A percentile compares a stretch with the other conserved stretches of the same genome.
Evolutionary conservation across 75 land plant species (phyloP).

Genomic region (Cunninghamia lanceolata): DNA sequence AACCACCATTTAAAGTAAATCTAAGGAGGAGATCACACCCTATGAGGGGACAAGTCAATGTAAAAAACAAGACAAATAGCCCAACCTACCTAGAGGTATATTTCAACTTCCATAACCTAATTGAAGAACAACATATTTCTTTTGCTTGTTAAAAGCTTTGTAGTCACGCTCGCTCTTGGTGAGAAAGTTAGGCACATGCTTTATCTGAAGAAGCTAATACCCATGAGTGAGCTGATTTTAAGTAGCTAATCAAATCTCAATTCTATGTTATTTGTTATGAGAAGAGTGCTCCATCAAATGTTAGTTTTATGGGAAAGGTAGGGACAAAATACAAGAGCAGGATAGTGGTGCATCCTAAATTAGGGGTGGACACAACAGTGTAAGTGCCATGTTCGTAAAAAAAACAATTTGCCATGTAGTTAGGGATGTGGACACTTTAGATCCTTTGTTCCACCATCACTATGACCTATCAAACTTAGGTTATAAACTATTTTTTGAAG

Average conservation of each 20-base stretch:
- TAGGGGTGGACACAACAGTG: too few species aligned
- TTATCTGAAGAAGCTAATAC: not conserved
- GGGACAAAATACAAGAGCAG: not conserved
- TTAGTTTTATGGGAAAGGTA: not conserved
- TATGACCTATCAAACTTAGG: too few species aligned
- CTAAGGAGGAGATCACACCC: not conserved
- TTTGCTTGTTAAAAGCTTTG: not conserved
- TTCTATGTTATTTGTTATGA: not conserved
- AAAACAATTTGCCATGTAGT: too few species aligned
- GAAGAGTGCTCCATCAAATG: too few species aligned
- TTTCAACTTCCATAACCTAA: not conserved
- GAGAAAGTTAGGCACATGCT: not conserved
- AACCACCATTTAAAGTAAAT: not conserved
- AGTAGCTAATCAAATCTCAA: not conserved
- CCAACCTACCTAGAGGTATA: not conserved
- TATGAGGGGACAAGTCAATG: not conserved
- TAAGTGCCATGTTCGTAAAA: too few species aligned
- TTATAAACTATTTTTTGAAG: too few species aligned
- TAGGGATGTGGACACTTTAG: too few species aligned
- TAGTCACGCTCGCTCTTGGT: not conserved
- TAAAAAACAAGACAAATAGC: not conserved
- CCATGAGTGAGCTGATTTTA: not conserved
- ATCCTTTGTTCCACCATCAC: too few species aligned
- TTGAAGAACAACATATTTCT: not conserved
- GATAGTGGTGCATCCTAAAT: too few species aligned